These are phyloP conservation scores for Hygrophoropsis aurantiaca DNA, from an alignment of 768 basidiomycete species.

Conservation along the genomic window DNA sequence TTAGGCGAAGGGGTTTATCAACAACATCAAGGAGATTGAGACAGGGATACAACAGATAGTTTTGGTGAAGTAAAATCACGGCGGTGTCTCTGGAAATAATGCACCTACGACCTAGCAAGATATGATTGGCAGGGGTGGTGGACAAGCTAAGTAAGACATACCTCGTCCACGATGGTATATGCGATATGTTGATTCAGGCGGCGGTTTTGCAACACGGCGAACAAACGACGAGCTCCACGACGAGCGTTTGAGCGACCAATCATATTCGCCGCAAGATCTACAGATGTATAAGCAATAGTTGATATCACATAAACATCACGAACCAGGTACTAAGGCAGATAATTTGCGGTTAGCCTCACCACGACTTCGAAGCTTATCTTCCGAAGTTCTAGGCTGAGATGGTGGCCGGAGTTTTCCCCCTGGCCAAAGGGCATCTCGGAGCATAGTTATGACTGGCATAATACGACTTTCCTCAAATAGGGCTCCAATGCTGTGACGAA, in stretches of 20 bases:
- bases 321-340: conserved; percentile 89
- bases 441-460: conserved; percentile 58
- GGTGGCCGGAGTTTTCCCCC: conserved; percentile 71
- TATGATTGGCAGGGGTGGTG: neutral
- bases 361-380: conserved; percentile 78
- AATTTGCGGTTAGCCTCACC: conserved; percentile 90
- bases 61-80: conserved; percentile 1
- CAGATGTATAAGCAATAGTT: conserved; percentile 1
- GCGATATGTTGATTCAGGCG: conserved; percentile 93
- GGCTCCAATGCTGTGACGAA: conserved; percentile 72
- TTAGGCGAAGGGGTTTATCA: too few species aligned
- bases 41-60: too few species aligned
- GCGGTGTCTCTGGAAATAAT: conserved; percentile 54
- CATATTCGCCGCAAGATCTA: conserved; percentile 95
- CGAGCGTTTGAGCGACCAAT: conserved; percentile 96
- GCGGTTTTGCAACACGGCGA: conserved; percentile 90
- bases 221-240: conserved; percentile 87
- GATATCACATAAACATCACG: conserved; percentile 12
- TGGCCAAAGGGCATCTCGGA: conserved; percentile 83
- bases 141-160: conserved; percentile 29
- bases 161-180: conserved; percentile 89
- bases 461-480: conserved; percentile 71
- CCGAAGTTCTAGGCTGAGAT: conserved; percentile 63
- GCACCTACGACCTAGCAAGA: conserved; percentile 51
- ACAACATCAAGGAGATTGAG: too few species aligned